These are phyloP conservation scores for Phaeotremella fagi DNA, from an alignment of 768 basidiomycete species.

Conservation along the genomic window DNA sequence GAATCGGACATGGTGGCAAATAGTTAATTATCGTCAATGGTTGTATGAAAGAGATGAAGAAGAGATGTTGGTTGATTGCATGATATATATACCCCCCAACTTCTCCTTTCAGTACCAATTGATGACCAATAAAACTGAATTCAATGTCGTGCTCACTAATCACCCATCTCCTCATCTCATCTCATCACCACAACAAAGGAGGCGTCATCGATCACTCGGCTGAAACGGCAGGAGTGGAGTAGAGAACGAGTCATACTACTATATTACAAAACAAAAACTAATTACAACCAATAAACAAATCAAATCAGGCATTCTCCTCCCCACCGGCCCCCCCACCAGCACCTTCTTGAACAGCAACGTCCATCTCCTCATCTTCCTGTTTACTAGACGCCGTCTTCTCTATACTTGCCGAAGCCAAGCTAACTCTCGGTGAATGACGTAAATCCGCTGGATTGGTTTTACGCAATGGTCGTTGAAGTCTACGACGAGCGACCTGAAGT, in stretches of 20 bases:
- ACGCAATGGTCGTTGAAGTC: conserved; percentile 75
- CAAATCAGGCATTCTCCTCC: not conserved
- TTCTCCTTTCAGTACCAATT: not conserved
- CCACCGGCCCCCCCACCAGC: not conserved
- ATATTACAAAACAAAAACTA: not conserved
- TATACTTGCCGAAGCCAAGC: conserved; percentile 77
- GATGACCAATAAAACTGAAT: too few relatives aligned
- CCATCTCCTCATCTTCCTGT: conserved; percentile 71
- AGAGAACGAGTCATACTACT: not conserved
- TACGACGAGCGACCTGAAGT: conserved; percentile 67
- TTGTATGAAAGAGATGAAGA: not conserved
- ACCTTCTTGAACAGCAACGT: conserved; percentile 53
- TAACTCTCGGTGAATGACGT: conserved; percentile 72
- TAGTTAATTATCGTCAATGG: too few relatives aligned
- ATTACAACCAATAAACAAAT: not conserved
- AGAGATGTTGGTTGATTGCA: too few relatives aligned
- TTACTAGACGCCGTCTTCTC: conserved; percentile 74
- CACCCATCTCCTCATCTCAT: too few relatives aligned
- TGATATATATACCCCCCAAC: not conserved
- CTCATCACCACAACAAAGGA: too few relatives aligned
- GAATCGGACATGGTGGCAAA: conserved; percentile 44
- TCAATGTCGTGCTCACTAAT: not conserved
- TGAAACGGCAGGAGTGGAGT: too few relatives aligned
- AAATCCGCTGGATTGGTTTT: conserved; percentile 56
- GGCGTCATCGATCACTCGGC: too few relatives aligned